Percentiles rank a stretch among this genome's conserved stretches.
Conservation (phyloP, 1,284 basidiomycete genomes). For the Omphalotus olearius region DNA sequence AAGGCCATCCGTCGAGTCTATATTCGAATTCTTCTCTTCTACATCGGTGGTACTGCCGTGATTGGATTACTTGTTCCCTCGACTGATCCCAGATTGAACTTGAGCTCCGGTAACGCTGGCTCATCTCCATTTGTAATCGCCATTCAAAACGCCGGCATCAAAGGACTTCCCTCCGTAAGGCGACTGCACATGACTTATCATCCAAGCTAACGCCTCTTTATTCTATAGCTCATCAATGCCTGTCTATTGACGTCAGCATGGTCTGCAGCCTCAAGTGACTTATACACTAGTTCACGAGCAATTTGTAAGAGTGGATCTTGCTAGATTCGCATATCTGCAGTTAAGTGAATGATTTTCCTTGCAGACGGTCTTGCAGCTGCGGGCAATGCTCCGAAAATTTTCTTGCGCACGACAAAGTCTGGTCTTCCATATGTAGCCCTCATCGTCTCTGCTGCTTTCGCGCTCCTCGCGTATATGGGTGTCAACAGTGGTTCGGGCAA, state of each 20-base stretch:
- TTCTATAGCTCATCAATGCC: slow-evolving; percentile 76
- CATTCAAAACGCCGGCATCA: slow-evolving; percentile 71
- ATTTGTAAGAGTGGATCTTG: slow-evolving; percentile 53
- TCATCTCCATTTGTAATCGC: slow-evolving; percentile 87
- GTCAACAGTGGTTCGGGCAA: slow-evolving; percentile 52
- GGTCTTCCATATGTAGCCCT: slow-evolving; percentile 80
- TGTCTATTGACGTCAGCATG: slow-evolving; percentile 81
- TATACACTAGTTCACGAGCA: slow-evolving; percentile 80
- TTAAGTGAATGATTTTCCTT: background rate
- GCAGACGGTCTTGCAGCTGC: slow-evolving; percentile 72
- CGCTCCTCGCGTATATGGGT: slow-evolving; percentile 72
- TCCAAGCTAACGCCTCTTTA: background rate
- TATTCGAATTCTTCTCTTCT: slow-evolving; percentile 67
- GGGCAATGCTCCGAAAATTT: slow-evolving; percentile 76
- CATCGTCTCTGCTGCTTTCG: slow-evolving; percentile 64
- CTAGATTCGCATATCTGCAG: background rate
- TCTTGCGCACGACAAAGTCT: slow-evolving; percentile 58
- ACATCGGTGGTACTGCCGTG: slow-evolving; percentile 58
- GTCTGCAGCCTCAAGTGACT: slow-evolving; percentile 80
- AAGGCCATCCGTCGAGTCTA: slow-evolving; percentile 73
- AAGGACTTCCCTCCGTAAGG: slow-evolving; percentile 58
- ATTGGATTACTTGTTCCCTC: slow-evolving; percentile 79
- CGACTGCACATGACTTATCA: background rate
- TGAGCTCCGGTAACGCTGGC: slow-evolving; percentile 54
- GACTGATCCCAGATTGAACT: slow-evolving; percentile 52